Conservation (phyloP, 2,329 filamentous ascomycete species). For the Aspergillus neotritici region DNA sequence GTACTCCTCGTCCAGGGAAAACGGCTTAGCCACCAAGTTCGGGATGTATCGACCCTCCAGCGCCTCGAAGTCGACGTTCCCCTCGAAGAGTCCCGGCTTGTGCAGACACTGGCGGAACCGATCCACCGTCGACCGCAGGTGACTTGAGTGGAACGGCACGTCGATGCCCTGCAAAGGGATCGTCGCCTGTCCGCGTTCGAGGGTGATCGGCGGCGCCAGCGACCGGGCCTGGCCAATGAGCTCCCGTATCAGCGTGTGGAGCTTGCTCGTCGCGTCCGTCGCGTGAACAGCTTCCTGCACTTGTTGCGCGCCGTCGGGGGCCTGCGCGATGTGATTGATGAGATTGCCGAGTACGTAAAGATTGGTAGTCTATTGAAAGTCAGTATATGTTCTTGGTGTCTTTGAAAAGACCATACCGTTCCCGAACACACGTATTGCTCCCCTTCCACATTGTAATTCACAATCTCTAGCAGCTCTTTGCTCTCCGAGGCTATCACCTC, state of each 20-base stretch:
- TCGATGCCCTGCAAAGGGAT: slow-evolving; percentile 83
- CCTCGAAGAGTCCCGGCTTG: slow-evolving; percentile 12
- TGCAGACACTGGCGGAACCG: slow-evolving; percentile 86
- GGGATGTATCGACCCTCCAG: slow-evolving; percentile 95
- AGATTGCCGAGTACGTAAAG: slow-evolving; percentile 14
- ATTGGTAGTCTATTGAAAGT: slow-evolving; percentile 8
- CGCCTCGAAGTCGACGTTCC: slow-evolving; percentile 85
- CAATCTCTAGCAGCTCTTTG: slow-evolving; percentile 89
- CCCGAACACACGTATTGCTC: slow-evolving; percentile 62
- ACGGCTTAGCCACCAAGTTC: slow-evolving; percentile 90
- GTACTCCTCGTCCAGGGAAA: slow-evolving; percentile 91
- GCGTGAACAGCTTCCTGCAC: background rate
- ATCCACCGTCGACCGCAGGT: slow-evolving; percentile 92
- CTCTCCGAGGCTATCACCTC: slow-evolving; percentile 86
- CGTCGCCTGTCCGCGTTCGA: slow-evolving; percentile 90
- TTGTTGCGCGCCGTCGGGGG: background rate
- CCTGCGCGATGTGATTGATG: slow-evolving; percentile 10
- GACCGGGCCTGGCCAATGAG: slow-evolving; percentile 70
- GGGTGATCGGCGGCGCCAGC: slow-evolving; percentile 68
- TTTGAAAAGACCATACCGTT: slow-evolving; percentile 38
- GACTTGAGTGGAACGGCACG: slow-evolving; percentile 96
- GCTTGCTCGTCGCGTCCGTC: background rate
- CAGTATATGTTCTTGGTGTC: background rate
- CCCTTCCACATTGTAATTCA: slow-evolving; percentile 76
- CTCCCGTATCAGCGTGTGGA: slow-evolving; percentile 3